Conservation (phyloP, 2,329 filamentous ascomycete species). For the Mollisiaceae sp. region DNA sequence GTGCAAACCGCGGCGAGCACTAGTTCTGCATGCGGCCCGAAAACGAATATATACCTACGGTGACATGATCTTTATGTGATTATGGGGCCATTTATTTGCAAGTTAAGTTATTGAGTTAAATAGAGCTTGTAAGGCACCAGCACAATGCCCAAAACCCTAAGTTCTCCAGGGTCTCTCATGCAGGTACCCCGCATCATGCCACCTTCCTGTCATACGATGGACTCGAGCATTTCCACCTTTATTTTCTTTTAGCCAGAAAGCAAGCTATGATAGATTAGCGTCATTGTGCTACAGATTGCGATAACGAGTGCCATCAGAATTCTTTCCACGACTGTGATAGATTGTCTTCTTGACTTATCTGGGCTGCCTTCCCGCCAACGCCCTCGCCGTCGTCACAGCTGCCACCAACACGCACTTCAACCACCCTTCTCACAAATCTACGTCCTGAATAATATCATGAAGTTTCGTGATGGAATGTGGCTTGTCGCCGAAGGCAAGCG, state of each 20-base stretch:
- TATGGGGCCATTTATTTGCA: no score
- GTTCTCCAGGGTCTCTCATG: constrained; percentile 1
- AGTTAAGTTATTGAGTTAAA: no score
- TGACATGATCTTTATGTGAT: not conserved
- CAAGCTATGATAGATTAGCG: constrained; percentile 8
- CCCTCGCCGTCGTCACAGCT: constrained; percentile 7
- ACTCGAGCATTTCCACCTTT: constrained; percentile 11
- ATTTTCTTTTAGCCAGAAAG: constrained; percentile 7
- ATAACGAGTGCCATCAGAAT: constrained; percentile 2
- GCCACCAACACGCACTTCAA: not conserved
- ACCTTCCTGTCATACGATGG: constrained; percentile 19
- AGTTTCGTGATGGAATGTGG: constrained; percentile 73
- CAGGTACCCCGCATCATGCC: constrained; percentile 22
- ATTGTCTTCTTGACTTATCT: not conserved
- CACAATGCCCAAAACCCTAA: not conserved
- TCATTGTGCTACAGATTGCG: not conserved
- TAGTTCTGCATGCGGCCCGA: not conserved
- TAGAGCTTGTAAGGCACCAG: no score
- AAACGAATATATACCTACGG: not conserved
- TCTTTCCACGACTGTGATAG: not conserved
- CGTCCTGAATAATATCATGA: constrained; percentile 49
- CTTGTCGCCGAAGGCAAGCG: constrained; percentile 63
- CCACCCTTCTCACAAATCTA: not conserved
- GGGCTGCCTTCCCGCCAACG: not conserved
- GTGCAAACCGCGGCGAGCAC: no score